Evolutionary conservation across 345 rosid genomes (phyloP), one percentile per base, ranked within the genome.

Genomic region (Tarenaya hassleriana): DNA sequence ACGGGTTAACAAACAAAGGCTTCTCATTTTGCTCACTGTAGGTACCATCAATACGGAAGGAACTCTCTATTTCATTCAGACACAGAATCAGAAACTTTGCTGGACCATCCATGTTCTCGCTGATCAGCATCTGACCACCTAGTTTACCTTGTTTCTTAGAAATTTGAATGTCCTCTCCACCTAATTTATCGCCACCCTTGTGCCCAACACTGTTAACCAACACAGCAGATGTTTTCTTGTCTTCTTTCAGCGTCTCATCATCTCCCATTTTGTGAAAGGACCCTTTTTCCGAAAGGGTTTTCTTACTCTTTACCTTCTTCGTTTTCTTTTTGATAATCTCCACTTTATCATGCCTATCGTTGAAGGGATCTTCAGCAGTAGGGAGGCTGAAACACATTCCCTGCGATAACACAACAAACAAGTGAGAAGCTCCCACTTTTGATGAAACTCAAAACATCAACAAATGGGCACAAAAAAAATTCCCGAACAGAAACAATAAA

Each of bases 321-420:
- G 21, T 39, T 13, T 68, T 69, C 61, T 58, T 77, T 53, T 27
- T 51, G 12, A 37, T 39, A 1, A 52, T 35, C 3, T 64, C 73
- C 2, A 51, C 52, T 62, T 82, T 91, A 12, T 73, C 76, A 14
- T 56, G 56, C 19, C 57, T 69, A 7, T 92, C 96, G 63, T 85
- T 83, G 76, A 76, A 88, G 0, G 95, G 96, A 66, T 88, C 82
- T 35, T 85, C 83, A 7, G 21, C 78, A 31, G 80, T 68, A 13
- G 98, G 98, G 54, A 91, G 95, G 67, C 84, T 83, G 69, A 79
- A 92, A 59, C 96, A 92, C 98, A 92, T 88, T 14, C 96, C 95
- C 95, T 84, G 73, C 42, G 44, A 52, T 49, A n/a, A 48, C 31
- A 44, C 14, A 2, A 3, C 1, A 34, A 17, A 48, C 20, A 10